A percentile compares a stretch with the other conserved stretches of the same genome.
These are phyloP conservation scores for Musa acuminata DNA, from an alignment of 176 grass and related monocot genomes.

Conservation along the genomic window DNA sequence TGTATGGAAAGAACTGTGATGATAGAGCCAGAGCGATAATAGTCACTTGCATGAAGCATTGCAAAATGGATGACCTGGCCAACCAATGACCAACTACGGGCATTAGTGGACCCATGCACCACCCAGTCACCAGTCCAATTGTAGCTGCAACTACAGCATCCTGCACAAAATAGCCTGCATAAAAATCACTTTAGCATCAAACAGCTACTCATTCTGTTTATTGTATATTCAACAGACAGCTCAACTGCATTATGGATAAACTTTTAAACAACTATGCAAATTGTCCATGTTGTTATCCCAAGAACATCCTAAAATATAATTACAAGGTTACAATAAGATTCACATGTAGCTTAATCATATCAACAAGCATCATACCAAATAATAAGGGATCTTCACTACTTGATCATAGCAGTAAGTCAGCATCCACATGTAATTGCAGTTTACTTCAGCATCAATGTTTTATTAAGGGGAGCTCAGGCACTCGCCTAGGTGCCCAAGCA, in stretches of 20 bases:
- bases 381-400: too few species aligned
- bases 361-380: too few species aligned
- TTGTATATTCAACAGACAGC: background rate
- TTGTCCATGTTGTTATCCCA: background rate
- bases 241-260: too few species aligned
- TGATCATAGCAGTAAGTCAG: too few species aligned
- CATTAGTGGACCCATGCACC: slow-evolving; percentile 64
- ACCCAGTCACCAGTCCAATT: slow-evolving; percentile 75
- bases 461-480: too few species aligned
- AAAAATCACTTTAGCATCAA: background rate
- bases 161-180: slow-evolving; percentile 86
- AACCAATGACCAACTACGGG: slow-evolving; percentile 68
- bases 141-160: slow-evolving; percentile 67
- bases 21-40: slow-evolving; percentile 72
- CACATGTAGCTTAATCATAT: too few species aligned
- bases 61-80: slow-evolving; percentile 52
- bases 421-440: too few species aligned
- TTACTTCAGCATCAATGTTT: too few species aligned
- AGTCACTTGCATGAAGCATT: slow-evolving; percentile 63
- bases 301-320: too few species aligned
- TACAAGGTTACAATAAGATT: too few species aligned
- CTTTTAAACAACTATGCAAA: background rate
- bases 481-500: too few species aligned
- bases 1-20: slow-evolving; percentile 95
- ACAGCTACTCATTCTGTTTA: background rate